Base-by-base conservation (phyloP, 768 basidiomycete species). In the Suillus americanus region DNA sequence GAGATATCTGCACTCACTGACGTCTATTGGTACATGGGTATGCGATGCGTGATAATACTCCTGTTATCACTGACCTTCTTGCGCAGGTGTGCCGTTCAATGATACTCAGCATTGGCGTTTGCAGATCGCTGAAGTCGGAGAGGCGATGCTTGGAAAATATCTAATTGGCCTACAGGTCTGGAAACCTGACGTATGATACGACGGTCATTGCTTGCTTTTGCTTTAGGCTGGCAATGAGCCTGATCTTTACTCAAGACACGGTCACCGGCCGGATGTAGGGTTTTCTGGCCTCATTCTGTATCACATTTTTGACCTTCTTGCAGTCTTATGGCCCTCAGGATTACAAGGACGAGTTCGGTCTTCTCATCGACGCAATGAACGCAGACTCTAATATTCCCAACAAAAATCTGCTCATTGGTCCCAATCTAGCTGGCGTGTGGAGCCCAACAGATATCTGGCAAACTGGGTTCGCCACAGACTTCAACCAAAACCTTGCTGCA, bases 161-260 rank as follows among this genome's bases (percentile, higher is more conserved):
- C 77, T 93, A 23, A 73, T 89, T n/a, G 91, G 88, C 0, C 74
- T 90, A n/a, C 69, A 70, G 61, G 69, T 65, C 28, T 30, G 68
- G 16, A 40, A 28, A 20, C 38, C 2, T 9, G 41, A 45, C 43
- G 10, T n/a, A 37, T 30, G 25, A 37, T 33, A 8, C 20, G 25
- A 25, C 13, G 4, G 18, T 37, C 13, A 14, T 14, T 48, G 10
- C 33, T 41, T 41, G 30, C 25, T 41, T 41, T 57, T 18, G 8
- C 37, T 40, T 9, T 88, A 91, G 72, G 83, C 86, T 1, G 90
- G 87, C 3, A 92, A 93, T 71, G 91, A 93, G 75, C 91, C 91
- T 18, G 91, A 94, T 78, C 82, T 92, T 67, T 94, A 89, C 67
- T 76, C 80, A 12, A 78, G 77, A 41, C 80, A 81, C 66, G 73